Conservation (phyloP, 2,329 filamentous ascomycete genomes). For the Mycosphaerella sp. region DNA sequence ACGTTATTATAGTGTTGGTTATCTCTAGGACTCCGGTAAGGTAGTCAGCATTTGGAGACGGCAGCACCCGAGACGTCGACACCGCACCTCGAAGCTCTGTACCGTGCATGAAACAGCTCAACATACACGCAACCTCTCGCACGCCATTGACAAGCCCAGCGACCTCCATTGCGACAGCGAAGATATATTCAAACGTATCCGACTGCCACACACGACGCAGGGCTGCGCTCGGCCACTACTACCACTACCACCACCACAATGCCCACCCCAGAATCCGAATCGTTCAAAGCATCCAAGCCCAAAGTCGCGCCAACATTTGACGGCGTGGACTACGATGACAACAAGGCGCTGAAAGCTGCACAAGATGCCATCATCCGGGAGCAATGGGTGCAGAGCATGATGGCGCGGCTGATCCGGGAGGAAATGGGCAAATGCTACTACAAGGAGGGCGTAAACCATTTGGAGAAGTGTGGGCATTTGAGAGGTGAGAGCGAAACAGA, state of each 20-base stretch:
- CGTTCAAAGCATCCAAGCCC: conserved; percentile 79
- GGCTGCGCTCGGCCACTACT: background rate
- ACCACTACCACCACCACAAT: conserved; percentile 40
- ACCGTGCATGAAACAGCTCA: background rate
- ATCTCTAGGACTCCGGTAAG: too few relatives aligned
- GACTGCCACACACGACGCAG: background rate
- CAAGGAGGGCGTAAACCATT: conserved; percentile 75
- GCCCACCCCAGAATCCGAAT: conserved; percentile 75
- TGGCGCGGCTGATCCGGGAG: conserved; percentile 73
- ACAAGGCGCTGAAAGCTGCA: conserved; percentile 69
- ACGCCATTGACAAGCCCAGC: conserved; percentile 5
- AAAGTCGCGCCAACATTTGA: conserved; percentile 76
- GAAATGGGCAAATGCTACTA: conserved; percentile 83
- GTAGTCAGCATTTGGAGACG: background rate
- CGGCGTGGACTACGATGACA: conserved; percentile 81
- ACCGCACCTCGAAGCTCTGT: background rate
- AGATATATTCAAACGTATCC: background rate
- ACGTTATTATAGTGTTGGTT: too few relatives aligned
- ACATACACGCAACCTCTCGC: background rate
- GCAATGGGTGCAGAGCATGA: conserved; percentile 87
- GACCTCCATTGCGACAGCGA: background rate
- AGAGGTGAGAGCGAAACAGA: conserved; percentile 56
- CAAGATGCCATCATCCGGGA: conserved; percentile 77
- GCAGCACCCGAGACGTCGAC: background rate
- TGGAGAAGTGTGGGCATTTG: conserved; percentile 77